phyloP scores from a whole-genome alignment of 176 grass and related monocot genomes.

The Otatea glauca region DNA sequence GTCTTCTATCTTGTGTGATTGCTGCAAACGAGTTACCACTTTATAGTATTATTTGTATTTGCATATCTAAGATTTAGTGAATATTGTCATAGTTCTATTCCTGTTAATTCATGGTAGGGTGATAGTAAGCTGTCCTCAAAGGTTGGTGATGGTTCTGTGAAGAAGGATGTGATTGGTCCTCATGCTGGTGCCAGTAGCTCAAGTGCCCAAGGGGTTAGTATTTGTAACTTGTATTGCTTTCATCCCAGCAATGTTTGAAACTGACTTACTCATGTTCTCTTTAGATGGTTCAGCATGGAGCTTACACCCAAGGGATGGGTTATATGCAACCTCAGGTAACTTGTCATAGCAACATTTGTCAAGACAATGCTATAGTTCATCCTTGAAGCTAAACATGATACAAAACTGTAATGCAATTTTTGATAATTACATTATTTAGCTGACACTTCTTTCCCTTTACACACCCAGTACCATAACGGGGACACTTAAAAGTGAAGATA shows the following conservation, averaged over 20 bases:
- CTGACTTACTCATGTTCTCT: constrained; percentile 39
- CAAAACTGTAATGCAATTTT: background rate
- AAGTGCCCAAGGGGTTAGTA: constrained; percentile 68
- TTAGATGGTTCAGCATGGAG: constrained; percentile 79
- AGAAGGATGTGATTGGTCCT: constrained; percentile 63
- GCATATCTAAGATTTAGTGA: background rate
- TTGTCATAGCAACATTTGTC: constrained; percentile 14
- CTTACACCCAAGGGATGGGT: constrained; percentile 83
- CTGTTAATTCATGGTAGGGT: constrained; percentile 58
- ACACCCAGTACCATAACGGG: constrained; percentile 72
- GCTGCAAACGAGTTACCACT: background rate
- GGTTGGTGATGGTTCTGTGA: constrained; percentile 70
- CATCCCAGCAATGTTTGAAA: constrained; percentile 20
- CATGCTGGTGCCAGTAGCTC: constrained; percentile 63
- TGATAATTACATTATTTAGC: constrained; percentile 16
- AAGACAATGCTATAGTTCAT: constrained; percentile 28
- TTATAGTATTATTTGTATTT: constrained; percentile 14
- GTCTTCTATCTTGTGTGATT: background rate
- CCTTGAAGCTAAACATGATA: constrained; percentile 26
- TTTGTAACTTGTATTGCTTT: constrained; percentile 34
- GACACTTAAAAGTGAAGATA: constrained; percentile 61
- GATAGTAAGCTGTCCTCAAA: constrained; percentile 91
- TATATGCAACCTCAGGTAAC: constrained; percentile 97
- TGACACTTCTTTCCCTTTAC: constrained; percentile 19
- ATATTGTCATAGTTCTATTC: background rate